phyloP scores from a whole-genome alignment of 2,329 filamentous ascomycete genomes.

The Botrytis cinerea region DNA sequence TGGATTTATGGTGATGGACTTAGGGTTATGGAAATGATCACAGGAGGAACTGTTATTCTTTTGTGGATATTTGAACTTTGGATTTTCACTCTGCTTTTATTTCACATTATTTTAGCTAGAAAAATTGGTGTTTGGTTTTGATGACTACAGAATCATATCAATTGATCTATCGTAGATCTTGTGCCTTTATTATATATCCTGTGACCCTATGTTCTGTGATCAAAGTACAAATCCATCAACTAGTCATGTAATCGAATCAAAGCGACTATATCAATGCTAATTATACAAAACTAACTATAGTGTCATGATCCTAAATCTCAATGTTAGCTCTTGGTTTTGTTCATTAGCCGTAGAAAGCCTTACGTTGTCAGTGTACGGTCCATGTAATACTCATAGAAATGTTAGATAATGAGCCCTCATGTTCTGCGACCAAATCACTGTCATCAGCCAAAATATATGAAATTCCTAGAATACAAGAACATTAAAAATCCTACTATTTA shows the following conservation, averaged over 20 bases:
- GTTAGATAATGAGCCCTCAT: too few relatives aligned
- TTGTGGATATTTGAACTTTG: neutral
- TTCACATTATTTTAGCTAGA: neutral
- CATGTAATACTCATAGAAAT: too few relatives aligned
- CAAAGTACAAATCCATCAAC: neutral
- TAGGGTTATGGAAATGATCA: neutral
- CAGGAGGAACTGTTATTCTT: neutral
- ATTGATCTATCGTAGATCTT: neutral
- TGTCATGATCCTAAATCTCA: rapidly evolving
- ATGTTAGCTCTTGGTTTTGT: rapidly evolving
- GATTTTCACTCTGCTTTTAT: neutral
- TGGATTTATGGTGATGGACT: neutral
- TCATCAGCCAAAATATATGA: too few relatives aligned
- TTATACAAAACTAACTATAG: rapidly evolving
- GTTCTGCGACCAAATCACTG: too few relatives aligned
- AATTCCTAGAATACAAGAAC: too few relatives aligned
- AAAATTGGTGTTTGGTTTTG: neutral
- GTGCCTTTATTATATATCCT: neutral
- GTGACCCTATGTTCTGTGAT: neutral
- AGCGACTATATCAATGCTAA: too few relatives aligned
- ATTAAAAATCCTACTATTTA: too few relatives aligned
- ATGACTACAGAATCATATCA: neutral
- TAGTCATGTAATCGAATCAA: neutral
- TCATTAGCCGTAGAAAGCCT: neutral
- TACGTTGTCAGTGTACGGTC: neutral